These are phyloP conservation scores for Neofusicoccum laricinum DNA, from an alignment of 2,329 filamentous ascomycete genomes.

Conservation along the genomic window DNA sequence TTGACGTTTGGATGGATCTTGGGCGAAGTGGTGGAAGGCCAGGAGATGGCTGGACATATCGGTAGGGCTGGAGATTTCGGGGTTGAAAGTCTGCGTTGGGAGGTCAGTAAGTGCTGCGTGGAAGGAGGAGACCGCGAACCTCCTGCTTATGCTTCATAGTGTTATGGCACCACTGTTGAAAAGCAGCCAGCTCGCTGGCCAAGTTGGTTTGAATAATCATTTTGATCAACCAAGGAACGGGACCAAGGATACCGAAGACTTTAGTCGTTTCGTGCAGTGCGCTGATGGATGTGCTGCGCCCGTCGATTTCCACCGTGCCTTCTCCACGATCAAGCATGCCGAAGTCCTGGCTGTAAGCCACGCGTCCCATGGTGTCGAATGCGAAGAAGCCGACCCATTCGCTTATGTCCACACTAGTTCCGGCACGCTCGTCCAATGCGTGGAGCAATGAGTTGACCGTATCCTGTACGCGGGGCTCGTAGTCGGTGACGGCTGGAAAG, in stretches of 20 bases:
- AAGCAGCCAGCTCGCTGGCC: background rate
- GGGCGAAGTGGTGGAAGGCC: background rate
- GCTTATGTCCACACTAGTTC: conserved; percentile 25
- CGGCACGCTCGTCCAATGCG: conserved; percentile 24
- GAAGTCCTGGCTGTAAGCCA: conserved; percentile 42
- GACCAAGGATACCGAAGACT: conserved; percentile 30
- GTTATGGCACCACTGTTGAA: background rate
- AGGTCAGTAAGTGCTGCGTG: background rate
- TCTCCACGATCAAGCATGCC: conserved; percentile 30
- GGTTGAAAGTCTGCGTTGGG: background rate
- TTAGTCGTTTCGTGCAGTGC: conserved; percentile 34
- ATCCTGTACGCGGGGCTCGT: conserved; percentile 34
- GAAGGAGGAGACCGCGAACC: background rate
- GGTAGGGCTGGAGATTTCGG: background rate
- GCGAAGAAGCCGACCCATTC: conserved; percentile 40
- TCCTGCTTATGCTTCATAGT: conserved; percentile 21
- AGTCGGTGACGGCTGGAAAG: conserved; percentile 14
- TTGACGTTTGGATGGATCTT: conserved; percentile 31
- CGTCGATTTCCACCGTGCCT: conserved; percentile 28
- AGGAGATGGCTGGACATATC: too few species aligned
- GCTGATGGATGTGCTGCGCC: background rate
- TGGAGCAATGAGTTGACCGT: conserved; percentile 27
- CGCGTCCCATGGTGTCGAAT: conserved; percentile 51
- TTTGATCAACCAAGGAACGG: conserved; percentile 37
- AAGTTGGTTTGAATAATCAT: conserved; percentile 21